phyloP scores from a whole-genome alignment of 2,329 filamentous ascomycete genomes.

The Talaromyces amestolkiae region DNA sequence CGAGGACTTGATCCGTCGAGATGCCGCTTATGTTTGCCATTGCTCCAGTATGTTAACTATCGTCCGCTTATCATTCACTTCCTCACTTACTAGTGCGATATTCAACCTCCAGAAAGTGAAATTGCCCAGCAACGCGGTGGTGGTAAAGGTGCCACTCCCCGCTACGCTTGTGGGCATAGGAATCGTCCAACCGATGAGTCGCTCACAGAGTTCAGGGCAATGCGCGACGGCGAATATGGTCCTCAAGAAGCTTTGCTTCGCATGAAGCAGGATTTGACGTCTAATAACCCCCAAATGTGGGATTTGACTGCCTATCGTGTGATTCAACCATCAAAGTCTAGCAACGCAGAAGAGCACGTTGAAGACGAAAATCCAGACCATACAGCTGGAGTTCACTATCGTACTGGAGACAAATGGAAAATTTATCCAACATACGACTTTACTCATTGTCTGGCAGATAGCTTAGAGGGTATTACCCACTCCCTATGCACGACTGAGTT shows the following conservation, averaged over 20 bases:
- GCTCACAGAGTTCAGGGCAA: not conserved
- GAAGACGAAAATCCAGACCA: slow-evolving; percentile 43
- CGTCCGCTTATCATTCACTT: not conserved
- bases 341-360: not conserved
- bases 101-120: slow-evolving; percentile 46
- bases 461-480: slow-evolving; percentile 87
- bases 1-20: slow-evolving; percentile 74
- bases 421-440: slow-evolving; percentile 97
- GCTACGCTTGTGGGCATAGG: not conserved
- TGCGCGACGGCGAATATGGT: not conserved
- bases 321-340: slow-evolving; percentile 38
- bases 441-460: slow-evolving; percentile 86
- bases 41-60: slow-evolving; percentile 64
- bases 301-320: slow-evolving; percentile 90
- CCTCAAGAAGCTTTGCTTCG: slow-evolving; percentile 73
- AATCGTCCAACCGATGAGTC: not conserved
- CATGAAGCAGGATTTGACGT: slow-evolving; percentile 85
- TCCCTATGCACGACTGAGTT: slow-evolving; percentile 94
- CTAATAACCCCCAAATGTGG: slow-evolving; percentile 94
- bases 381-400: slow-evolving; percentile 45
- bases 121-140: not conserved
- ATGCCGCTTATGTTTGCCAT: slow-evolving; percentile 77
- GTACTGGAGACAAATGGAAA: slow-evolving; percentile 79
- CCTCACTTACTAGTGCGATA: slow-evolving; percentile 56
- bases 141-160: not conserved